Conservation (phyloP, 108 stramenopile genomes). For the Nannochloropsis gaditana region DNA sequence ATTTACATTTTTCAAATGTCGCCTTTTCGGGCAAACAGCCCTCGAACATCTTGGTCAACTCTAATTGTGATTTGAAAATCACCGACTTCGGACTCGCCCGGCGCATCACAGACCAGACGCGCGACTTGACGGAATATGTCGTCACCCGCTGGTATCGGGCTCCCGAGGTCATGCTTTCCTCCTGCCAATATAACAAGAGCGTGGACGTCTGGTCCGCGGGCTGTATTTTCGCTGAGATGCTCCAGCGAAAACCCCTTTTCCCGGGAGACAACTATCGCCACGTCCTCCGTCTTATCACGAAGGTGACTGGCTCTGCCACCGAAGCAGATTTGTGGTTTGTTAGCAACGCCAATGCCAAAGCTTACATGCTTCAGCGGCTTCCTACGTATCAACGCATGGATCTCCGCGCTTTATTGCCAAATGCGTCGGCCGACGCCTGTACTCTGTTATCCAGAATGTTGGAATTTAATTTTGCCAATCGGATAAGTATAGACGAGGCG, state of each 20-base stretch:
- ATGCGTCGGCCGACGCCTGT: slow-evolving; percentile 58
- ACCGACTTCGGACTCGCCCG: slow-evolving; percentile 59
- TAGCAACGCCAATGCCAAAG: slow-evolving; percentile 24
- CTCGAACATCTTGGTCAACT: slow-evolving; percentile 92
- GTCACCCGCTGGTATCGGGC: slow-evolving; percentile 97
- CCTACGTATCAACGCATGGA: not conserved
- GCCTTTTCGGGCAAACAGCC: slow-evolving; percentile 58
- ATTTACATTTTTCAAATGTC: slow-evolving; percentile 35
- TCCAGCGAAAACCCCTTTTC: slow-evolving; percentile 53
- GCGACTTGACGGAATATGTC: slow-evolving; percentile 89
- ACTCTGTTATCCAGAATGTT: slow-evolving; percentile 77
- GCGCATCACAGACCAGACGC: slow-evolving; percentile 31
- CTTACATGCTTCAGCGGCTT: not conserved
- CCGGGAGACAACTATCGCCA: slow-evolving; percentile 56
- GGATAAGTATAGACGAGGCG: slow-evolving; percentile 51
- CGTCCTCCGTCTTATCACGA: slow-evolving; percentile 45
- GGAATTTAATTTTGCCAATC: slow-evolving; percentile 67
- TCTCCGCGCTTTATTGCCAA: slow-evolving; percentile 28
- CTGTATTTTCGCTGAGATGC: slow-evolving; percentile 58
- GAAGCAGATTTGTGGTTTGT: slow-evolving; percentile 75
- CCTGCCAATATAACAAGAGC: slow-evolving; percentile 36
- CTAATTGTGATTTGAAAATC: slow-evolving; percentile 58
- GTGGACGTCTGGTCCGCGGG: slow-evolving; percentile 58
- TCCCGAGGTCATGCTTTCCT: slow-evolving; percentile 82
- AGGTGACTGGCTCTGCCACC: slow-evolving; percentile 66